phyloP scores from a whole-genome alignment of 768 basidiomycete species.

The Lentinula boryana region DNA sequence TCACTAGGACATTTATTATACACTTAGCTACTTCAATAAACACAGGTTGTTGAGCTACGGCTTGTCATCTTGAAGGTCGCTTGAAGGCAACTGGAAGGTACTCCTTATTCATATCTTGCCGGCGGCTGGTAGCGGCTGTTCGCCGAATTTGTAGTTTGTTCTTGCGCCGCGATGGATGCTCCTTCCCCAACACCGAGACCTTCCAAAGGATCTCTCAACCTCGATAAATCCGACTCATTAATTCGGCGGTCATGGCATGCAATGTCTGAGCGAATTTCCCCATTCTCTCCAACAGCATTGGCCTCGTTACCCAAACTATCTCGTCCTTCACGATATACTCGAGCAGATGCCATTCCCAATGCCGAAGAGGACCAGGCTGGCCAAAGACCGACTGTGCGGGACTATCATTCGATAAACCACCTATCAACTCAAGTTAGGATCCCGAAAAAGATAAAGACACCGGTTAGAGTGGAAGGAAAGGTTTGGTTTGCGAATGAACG shows the following conservation, averaged over 20 bases:
- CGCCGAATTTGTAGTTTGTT: too few species aligned
- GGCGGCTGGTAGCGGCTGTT: background rate
- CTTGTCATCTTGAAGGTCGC: too few species aligned
- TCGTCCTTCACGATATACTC: conserved; percentile 49
- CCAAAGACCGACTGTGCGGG: conserved; percentile 54
- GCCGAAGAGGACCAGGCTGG: conserved; percentile 33
- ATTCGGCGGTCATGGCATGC: conserved; percentile 59
- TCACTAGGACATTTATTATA: too few species aligned
- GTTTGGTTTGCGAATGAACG: conserved; percentile 98
- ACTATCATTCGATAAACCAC: conserved; percentile 71
- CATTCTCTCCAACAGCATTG: conserved; percentile 66
- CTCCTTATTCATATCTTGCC: background rate
- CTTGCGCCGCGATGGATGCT: background rate
- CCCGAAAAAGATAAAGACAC: conserved; percentile 77
- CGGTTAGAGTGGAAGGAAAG: conserved; percentile 86
- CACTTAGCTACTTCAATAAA: too few species aligned
- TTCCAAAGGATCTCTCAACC: background rate
- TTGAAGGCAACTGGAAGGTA: too few species aligned
- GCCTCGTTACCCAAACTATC: conserved; percentile 37
- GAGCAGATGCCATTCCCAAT: conserved; percentile 71
- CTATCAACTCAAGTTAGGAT: conserved; percentile 62
- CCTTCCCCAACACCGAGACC: background rate
- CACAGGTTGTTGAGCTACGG: too few species aligned
- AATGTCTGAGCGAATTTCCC: conserved; percentile 50
- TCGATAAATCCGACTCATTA: conserved; percentile 25